A percentile compares a stretch with the other conserved stretches of the same genome.
Evolutionary conservation across 768 basidiomycete species (phyloP).

Genomic region (Suillus occidentalis): DNA sequence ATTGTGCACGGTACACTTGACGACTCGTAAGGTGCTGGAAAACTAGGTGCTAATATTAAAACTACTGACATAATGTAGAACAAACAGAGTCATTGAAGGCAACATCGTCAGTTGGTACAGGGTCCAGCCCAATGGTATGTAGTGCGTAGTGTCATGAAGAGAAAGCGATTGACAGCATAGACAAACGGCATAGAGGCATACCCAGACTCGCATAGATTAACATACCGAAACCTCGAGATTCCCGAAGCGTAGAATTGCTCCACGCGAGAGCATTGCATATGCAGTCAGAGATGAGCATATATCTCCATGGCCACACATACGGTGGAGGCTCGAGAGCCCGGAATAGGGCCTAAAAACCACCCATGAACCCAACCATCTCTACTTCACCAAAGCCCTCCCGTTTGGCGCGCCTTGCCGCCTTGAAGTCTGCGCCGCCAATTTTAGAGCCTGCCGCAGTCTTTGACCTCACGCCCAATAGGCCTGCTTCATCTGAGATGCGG

Average conservation of each 20-base stretch:
- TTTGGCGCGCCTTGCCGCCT: constrained; percentile 28
- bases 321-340: not conserved
- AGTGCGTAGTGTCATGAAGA: constrained; percentile 3
- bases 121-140: not conserved
- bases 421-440: constrained; percentile 30
- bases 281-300: not conserved
- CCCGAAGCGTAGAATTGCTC: not conserved
- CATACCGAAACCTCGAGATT: not conserved
- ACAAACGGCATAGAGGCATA: not conserved
- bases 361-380: constrained; percentile 33
- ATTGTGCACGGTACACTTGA: too few relatives aligned
- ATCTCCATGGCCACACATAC: not conserved
- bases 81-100: not conserved
- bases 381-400: constrained; percentile 26
- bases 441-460: constrained; percentile 25
- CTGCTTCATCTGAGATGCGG: constrained; percentile 13
- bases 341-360: not conserved
- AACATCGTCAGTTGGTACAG: not conserved
- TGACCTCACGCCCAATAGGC: constrained; percentile 22
- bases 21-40: too few relatives aligned
- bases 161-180: not conserved
- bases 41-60: not conserved
- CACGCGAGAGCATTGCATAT: not conserved
- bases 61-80: not conserved
- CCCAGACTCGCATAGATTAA: not conserved